Evolutionary conservation across 257 asterid species (phyloP), one percentile per base, ranked within the genome.

Genomic region (Jacaranda copaia): DNA sequence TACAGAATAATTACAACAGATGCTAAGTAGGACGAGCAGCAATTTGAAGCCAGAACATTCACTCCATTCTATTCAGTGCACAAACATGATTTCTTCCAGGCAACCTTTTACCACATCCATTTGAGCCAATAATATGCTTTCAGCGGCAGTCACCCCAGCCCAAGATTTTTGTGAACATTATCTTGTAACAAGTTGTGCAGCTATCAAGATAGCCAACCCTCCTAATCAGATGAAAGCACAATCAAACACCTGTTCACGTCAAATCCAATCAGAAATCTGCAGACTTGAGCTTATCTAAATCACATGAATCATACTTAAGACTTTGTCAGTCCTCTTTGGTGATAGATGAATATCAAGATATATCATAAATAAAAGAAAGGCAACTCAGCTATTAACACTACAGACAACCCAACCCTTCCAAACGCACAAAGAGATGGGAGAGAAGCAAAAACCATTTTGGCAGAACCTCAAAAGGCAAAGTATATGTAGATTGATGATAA

Each of bases 1-100:
- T 55, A 55, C 61, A 55, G 35, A 58, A 48, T 48, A 68, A 68
- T 38, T 68, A 68, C 73, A 68, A 68, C 63, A 35, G 8, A 70
- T 6, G 36, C 74, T 49, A 55, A 51, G n/a, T 35, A 56, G 62
- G 42, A 25, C 32, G 32, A 56, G 62, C 62, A 35, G 46, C 13
- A 13, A 49, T 6, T 68, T 52, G 14, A 61, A 49, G 42, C 20
- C 45, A 68, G 9, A 35, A 35, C 13, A 7, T 36, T 25, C 43
- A 14, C 42, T 35, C 14, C 19, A 14, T 15, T 13, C 36, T 12
- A 20, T 11, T 59, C 1, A 2, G 66, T 3, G 40, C 11, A 39
- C 66, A 25, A 6, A 60, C 46, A 14, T 4, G 8, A 38, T 51
- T 45, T 70, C 35, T 35, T 49, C 10, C 16, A 66, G 71, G 25